These are phyloP conservation scores for Hippophae tibetana DNA, from an alignment of 306 rosid genomes.

Conservation along the genomic window DNA sequence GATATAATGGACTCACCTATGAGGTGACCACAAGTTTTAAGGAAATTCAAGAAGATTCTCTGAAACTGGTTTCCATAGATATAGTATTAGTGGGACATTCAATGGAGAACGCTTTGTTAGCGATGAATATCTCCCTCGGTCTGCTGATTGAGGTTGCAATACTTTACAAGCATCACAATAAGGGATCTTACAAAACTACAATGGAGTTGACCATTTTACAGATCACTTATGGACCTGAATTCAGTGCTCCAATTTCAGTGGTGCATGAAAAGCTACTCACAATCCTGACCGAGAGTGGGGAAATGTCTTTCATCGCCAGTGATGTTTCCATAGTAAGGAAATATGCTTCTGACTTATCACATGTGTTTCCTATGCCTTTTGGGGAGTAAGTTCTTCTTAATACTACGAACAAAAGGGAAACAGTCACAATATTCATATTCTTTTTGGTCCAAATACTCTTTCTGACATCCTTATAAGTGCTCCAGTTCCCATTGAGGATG, in stretches of 20 bases:
- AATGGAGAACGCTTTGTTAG: slow-evolving; percentile 78
- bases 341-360: too few relatives aligned
- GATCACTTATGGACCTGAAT: slow-evolving; percentile 75
- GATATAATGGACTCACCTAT: slow-evolving; percentile 75
- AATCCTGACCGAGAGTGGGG: slow-evolving; percentile 60
- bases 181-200: slow-evolving; percentile 64
- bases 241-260: slow-evolving; percentile 73
- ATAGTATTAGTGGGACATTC: slow-evolving; percentile 90
- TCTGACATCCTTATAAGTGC: too few relatives aligned
- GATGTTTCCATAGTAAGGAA: too few relatives aligned
- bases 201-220: slow-evolving; percentile 77
- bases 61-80: slow-evolving; percentile 69
- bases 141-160: slow-evolving; percentile 79
- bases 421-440: too few relatives aligned
- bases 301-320: too few relatives aligned
- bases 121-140: slow-evolving; percentile 69
- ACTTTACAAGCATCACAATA: slow-evolving; percentile 60
- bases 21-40: slow-evolving; percentile 71
- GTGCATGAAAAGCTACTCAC: slow-evolving; percentile 62
- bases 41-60: slow-evolving; percentile 83
- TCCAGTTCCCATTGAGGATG: too few relatives aligned
- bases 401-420: too few relatives aligned
- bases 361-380: slow-evolving; percentile 69
- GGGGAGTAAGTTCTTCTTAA: slow-evolving; percentile 79
- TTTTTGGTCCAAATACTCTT: too few relatives aligned